Percentiles rank a stretch among this genome's conserved stretches.
Conservation (phyloP, 2,329 filamentous ascomycete genomes). For the Xylariales sp. region DNA sequence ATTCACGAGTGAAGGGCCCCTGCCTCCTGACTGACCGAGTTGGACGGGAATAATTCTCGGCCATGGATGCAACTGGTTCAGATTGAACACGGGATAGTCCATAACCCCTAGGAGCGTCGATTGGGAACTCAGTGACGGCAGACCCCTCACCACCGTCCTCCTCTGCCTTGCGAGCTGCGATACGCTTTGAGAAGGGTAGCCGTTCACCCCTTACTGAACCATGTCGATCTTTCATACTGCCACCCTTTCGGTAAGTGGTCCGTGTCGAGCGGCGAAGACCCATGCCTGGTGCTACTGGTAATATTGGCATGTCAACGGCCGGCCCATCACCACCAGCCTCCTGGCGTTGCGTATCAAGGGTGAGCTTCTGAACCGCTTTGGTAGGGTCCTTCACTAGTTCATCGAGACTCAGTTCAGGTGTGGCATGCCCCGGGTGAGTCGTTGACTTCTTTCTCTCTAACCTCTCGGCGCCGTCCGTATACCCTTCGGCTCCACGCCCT, state of each 20-base stretch:
- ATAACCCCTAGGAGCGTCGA: constrained; percentile 45
- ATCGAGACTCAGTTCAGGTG: constrained; percentile 67
- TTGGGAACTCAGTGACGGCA: constrained; percentile 29
- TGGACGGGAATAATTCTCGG: constrained; percentile 62
- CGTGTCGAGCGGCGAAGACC: constrained; percentile 84
- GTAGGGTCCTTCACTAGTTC: constrained; percentile 77
- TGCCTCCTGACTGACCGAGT: constrained; percentile 42
- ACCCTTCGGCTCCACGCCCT: constrained; percentile 54
- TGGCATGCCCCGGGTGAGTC: constrained; percentile 38
- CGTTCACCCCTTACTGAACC: constrained; percentile 54
- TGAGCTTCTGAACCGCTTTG: constrained; percentile 64
- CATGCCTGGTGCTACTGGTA: constrained; percentile 72
- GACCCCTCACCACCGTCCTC: constrained; percentile 46
- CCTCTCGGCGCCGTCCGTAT: constrained; percentile 78
- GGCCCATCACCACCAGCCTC: constrained; percentile 36
- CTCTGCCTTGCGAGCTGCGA: constrained; percentile 57
- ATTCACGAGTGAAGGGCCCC: constrained; percentile 45
- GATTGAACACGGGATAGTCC: constrained; percentile 62
- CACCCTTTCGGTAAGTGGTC: constrained; percentile 82
- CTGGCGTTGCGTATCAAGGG: constrained; percentile 49
- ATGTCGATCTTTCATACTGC: constrained; percentile 81
- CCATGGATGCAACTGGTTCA: constrained; percentile 49
- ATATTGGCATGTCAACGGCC: constrained; percentile 75
- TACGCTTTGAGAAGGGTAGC: constrained; percentile 68
- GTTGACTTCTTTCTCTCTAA: constrained; percentile 69